Evolutionary conservation across 257 asterid genomes (phyloP).

Genomic region (Jacaranda mimosifolia): DNA sequence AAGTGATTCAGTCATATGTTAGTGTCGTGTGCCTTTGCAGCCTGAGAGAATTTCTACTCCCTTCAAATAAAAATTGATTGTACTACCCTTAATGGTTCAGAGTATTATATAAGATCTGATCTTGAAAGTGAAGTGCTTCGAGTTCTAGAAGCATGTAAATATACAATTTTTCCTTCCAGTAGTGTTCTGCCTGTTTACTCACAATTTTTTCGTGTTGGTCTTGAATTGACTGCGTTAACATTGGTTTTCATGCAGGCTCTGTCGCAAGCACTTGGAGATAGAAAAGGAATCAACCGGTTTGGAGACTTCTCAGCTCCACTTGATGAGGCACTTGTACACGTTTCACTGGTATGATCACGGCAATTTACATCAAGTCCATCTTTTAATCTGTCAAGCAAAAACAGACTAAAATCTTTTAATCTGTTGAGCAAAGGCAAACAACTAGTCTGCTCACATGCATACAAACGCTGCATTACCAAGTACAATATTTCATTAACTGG

Average conservation of each 20-base stretch:
- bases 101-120: neutral
- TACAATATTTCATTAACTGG: neutral
- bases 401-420: no score
- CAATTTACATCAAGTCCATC: neutral
- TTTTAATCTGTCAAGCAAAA: no score
- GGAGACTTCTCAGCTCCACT: constrained; percentile 99
- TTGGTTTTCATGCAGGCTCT: constrained; percentile 64
- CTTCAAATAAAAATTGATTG: neutral
- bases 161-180: no score
- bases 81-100: neutral
- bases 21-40: neutral
- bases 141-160: no score
- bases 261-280: constrained; percentile 93
- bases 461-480: neutral
- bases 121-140: no score
- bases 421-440: no score
- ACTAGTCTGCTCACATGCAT: no score
- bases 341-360: constrained; percentile 72
- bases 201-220: no score
- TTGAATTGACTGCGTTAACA: neutral
- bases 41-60: neutral
- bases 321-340: constrained; percentile 94
- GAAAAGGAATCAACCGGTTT: constrained; percentile 90
- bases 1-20: no score
- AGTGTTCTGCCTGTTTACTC: no score